phyloP scores from a whole-genome alignment of 2,329 filamentous ascomycete genomes.

The Metarhizium sp. region DNA sequence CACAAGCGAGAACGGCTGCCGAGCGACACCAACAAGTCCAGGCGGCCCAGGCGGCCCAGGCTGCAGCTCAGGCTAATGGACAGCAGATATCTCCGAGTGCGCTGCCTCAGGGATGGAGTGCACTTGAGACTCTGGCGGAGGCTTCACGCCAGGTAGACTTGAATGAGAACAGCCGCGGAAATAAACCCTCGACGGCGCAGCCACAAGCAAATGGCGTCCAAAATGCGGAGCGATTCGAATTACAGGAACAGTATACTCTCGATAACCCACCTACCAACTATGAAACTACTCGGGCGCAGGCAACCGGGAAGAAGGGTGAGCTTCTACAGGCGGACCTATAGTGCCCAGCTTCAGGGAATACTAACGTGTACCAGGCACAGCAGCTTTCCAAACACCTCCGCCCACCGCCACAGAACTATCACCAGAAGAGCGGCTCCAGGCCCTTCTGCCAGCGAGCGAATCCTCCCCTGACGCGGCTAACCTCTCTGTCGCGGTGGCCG shows the following conservation, averaged over 20 bases:
- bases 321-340: neutral
- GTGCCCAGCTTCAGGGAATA: constrained; percentile 7
- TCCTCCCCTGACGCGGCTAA: constrained; percentile 35
- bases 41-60: constrained; percentile 5
- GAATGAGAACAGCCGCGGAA: constrained; percentile 48
- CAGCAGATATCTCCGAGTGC: constrained; percentile 19
- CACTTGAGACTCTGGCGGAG: constrained; percentile 78
- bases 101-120: constrained; percentile 59
- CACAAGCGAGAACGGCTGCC: constrained; percentile 32
- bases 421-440: constrained; percentile 41
- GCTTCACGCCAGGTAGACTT: constrained; percentile 73
- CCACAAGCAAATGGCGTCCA: constrained; percentile 12
- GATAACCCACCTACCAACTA: constrained; percentile 46
- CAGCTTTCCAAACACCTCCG: constrained; percentile 14
- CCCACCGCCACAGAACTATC: constrained; percentile 26
- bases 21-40: constrained; percentile 17
- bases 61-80: constrained; percentile 15
- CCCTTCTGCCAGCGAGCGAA: constrained; percentile 28
- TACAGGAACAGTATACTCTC: constrained; percentile 50
- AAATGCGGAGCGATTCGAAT: constrained; percentile 34
- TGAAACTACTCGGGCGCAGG: constrained; percentile 22
- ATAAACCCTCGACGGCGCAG: constrained; percentile 26
- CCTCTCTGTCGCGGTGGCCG: constrained; percentile 47
- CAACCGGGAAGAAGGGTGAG: constrained; percentile 16
- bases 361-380: constrained; percentile 5